phyloP scores from a whole-genome alignment of 805 yeast species.

The Blastobotrys terrestris region DNA sequence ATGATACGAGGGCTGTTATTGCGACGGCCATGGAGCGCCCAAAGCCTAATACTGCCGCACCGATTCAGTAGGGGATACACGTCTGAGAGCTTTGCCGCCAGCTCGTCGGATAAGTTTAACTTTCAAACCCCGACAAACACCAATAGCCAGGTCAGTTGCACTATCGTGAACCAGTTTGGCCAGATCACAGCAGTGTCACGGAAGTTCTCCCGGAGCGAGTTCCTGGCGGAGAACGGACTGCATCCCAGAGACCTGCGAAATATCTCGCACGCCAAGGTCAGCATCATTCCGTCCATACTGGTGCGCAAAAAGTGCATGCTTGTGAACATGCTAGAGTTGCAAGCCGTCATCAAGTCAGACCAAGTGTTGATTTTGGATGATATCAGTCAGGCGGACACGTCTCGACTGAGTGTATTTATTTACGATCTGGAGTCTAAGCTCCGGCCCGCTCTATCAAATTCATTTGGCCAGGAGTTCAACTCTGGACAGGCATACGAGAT shows the following conservation, averaged over 20 bases:
- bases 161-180: constrained; percentile 53
- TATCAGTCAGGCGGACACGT: constrained; percentile 43
- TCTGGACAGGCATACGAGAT: constrained; percentile 60
- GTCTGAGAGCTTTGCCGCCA: too few relatives aligned
- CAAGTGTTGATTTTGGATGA: constrained; percentile 60
- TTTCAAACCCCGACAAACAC: constrained; percentile 5
- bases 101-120: constrained; percentile 7
- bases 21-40: not conserved
- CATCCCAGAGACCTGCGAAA: constrained; percentile 85
- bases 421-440: constrained; percentile 78
- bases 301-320: constrained; percentile 52
- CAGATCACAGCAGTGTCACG: constrained; percentile 53
- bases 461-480: constrained; percentile 34
- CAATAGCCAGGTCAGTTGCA: constrained; percentile 36
- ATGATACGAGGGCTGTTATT: not conserved
- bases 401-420: constrained; percentile 67
- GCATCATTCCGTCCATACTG: constrained; percentile 61
- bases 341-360: constrained; percentile 54
- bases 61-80: too few relatives aligned
- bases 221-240: constrained; percentile 57
- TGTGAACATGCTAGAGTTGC: constrained; percentile 55
- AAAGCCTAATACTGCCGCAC: too few relatives aligned
- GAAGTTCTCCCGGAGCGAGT: constrained; percentile 48
- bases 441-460: constrained; percentile 39
- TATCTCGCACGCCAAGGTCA: constrained; percentile 61